These are phyloP conservation scores for Flaveria floridana DNA, from an alignment of 140 eudicot genomes.

Conservation along the genomic window DNA sequence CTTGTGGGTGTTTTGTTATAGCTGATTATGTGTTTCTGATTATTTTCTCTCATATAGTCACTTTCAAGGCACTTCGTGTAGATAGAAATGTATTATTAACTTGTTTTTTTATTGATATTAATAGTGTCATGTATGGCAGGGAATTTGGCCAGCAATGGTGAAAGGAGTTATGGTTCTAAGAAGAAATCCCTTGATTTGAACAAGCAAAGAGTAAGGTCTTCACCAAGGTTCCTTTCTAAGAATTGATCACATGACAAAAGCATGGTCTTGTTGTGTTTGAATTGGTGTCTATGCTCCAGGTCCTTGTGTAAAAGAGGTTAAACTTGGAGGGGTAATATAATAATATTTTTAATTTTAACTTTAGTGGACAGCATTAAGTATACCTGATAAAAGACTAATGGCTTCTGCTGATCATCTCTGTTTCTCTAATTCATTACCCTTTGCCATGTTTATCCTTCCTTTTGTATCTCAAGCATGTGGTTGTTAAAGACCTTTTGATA, in stretches of 20 bases:
- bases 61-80: conserved; percentile 8
- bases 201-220: conserved; percentile 41
- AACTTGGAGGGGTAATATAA: conserved; percentile 4
- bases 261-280: conserved; percentile 19
- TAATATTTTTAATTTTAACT: conserved; percentile 4
- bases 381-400: conserved; percentile 18
- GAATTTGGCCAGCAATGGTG: conserved; percentile 27
- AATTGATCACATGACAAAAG: conserved; percentile 36
- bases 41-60: neutral
- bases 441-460: neutral
- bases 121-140: conserved; percentile 36
- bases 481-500: neutral
- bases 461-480: neutral
- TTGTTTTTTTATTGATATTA: neutral
- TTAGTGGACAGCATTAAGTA: neutral
- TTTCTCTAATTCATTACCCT: neutral
- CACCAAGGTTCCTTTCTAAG: conserved; percentile 47
- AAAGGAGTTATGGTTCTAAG: conserved; percentile 29
- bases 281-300: conserved; percentile 10
- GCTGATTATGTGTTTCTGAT: neutral
- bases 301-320: conserved; percentile 31
- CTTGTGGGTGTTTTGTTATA: neutral
- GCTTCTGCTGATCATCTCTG: neutral
- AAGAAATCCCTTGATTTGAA: conserved; percentile 35
- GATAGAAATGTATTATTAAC: conserved; percentile 6